Percentiles rank a stretch among this genome's conserved stretches.
Conservation (phyloP, 2,329 filamentous ascomycete species). For the Ophiostoma quercus region DNA sequence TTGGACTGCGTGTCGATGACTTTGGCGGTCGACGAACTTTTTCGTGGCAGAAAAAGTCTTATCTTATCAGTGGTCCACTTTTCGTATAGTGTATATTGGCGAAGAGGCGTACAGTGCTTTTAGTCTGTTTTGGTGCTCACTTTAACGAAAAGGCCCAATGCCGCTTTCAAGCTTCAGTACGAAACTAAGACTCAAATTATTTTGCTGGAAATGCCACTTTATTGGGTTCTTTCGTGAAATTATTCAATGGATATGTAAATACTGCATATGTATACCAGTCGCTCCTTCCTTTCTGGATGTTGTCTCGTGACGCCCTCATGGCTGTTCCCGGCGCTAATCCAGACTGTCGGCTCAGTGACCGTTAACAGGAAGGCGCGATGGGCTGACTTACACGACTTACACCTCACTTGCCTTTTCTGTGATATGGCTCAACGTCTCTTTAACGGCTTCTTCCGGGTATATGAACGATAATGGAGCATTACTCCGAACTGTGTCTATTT, state of each 20-base stretch:
- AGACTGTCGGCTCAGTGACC: not conserved
- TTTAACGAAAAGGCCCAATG: not conserved
- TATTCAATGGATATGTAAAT: too few relatives aligned
- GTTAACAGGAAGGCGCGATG: not conserved
- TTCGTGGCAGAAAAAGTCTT: conserved; percentile 17
- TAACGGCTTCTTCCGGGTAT: not conserved
- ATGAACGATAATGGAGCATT: too few relatives aligned
- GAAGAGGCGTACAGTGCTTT: not conserved
- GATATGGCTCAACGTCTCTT: not conserved
- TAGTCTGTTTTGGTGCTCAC: not conserved
- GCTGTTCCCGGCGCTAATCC: conserved; percentile 10
- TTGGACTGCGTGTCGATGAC: not conserved
- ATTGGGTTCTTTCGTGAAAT: too few relatives aligned
- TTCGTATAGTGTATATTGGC: not conserved
- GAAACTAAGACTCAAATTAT: not conserved
- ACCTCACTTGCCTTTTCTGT: not conserved
- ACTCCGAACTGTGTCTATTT: too few relatives aligned
- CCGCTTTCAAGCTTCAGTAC: not conserved
- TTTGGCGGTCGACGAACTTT: conserved; percentile 10
- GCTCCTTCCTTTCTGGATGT: not conserved
- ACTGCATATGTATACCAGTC: too few relatives aligned
- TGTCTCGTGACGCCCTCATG: not conserved
- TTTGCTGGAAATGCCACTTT: not conserved
- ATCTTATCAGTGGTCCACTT: conserved; percentile 17
- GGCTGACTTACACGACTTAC: not conserved